Base-by-base conservation (phyloP, 306 rosid species). In the Arachis stenosperma region DNA sequence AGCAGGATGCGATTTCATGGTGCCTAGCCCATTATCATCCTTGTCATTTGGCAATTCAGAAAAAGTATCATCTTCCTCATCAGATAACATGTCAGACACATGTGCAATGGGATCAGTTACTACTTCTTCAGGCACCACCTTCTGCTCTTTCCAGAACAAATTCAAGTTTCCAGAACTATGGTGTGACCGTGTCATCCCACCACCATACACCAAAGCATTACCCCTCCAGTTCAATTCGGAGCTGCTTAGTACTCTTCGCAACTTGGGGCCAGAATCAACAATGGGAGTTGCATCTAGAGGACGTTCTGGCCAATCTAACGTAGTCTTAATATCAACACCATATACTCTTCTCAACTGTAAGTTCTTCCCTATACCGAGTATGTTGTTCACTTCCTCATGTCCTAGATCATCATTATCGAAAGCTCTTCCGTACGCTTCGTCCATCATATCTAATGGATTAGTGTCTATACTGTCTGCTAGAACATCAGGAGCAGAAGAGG, bases 241-340 rank as follows among this genome's bases (percentile, higher is more conserved):
- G 75, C 88, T 86, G 81, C 96, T 90, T 27, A 84, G 63, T 6
- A 79, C 93, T 57, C 96, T 79, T 13, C 88, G 84, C 76, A 94
- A 73, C 46, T 94, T 89, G 12, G 92, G 70, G 78, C 42, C 79
- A 7, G 92, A 74, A 57, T 83, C 60, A 41, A 78, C 71, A 15
- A 76, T 80, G 6, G 86, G 81, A n/a, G 80, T 78, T 39, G 90
- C 88, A 66, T 91, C 94, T 70, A 88, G 75, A 47, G 97, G 84
- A 62, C 39, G 81, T 67, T 91, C 98, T 22, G 97, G 97, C 98
- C 97, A 94, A 70, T 89, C 96, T 73, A 94, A 74, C 65, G 78
- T 77, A 15, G 79, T 76, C 61, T 86, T 80, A 53, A 63, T 84
- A 87, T 88, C 97, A 40, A 83, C 56, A 53, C 87, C 91, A 61